Base-by-base conservation (phyloP, 805 yeast species). In the Yamadazyma ubonensis region DNA sequence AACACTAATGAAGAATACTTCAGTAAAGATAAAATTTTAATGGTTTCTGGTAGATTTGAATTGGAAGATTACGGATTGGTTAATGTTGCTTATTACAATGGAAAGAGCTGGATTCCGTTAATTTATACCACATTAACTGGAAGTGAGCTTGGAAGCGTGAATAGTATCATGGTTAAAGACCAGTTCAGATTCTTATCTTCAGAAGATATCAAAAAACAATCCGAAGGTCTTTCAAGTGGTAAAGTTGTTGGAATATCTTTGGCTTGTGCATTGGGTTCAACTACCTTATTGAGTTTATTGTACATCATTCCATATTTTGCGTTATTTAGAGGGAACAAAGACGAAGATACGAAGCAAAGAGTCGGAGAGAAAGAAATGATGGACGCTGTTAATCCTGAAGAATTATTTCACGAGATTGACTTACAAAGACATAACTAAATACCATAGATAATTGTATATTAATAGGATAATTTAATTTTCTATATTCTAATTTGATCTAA, bases 21-120 rank as follows among this genome's bases (percentile, higher is more conserved):
- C 40, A 63, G 68, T 40, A 55, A 65, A n/a, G 58, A 67, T 30
- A 62, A 72, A 37, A 57, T 78, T 0, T 57, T 87, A 17, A 50
- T 81, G 18, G 73, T 82, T 2, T 63, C 84, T 3, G 96, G 96
- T 26, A 48, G 56, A 19, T 65, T 86, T 32, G 54, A 60, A 3
- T 53, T 84, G 28, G 49, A 60, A 2, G 57, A 57, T 2, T 79
- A 73, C 52, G 93, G 90, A 0, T 54, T 61, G 18, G 78, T 76
- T 2, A 75, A 80, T 28, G 69, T 79, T 19, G 91, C 90, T 0
- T 60, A 76, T 20, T 86, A 59, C 59, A 79, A 86, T 53, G 89
- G 95, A 1, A 48, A 64, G 0, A 36, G 49, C 6, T 88, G 96
- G 95, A 52, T 63, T 21, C 95, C 96, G 9, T 77, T 71, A 42